Conservation (phyloP, 441 rosid genomes). For the Gossypium schwendimanii region DNA sequence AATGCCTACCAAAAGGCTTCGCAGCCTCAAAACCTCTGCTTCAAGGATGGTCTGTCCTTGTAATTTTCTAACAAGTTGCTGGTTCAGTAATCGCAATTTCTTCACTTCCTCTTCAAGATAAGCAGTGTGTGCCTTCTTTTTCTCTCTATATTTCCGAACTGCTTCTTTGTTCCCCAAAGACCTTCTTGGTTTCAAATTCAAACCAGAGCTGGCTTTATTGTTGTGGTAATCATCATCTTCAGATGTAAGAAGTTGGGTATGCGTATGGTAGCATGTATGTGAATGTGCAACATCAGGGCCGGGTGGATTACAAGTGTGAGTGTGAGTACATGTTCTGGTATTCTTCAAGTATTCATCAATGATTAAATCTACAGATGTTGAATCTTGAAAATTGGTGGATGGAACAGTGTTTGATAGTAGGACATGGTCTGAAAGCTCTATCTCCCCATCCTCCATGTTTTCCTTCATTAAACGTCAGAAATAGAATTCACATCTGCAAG, state of each 20-base stretch:
- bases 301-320: constrained; percentile 53
- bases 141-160: constrained; percentile 65
- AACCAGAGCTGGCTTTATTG: constrained; percentile 20
- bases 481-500: constrained; percentile 8
- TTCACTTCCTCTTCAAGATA: constrained; percentile 65
- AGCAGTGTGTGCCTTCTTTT: constrained; percentile 64
- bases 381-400: constrained; percentile 18
- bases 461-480: constrained; percentile 6
- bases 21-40: constrained; percentile 47
- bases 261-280: constrained; percentile 67
- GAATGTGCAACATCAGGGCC: constrained; percentile 53
- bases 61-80: constrained; percentile 41
- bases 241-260: constrained; percentile 23
- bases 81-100: constrained; percentile 38
- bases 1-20: constrained; percentile 38
- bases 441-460: constrained; percentile 37
- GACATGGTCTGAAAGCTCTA: constrained; percentile 30
- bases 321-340: constrained; percentile 41
- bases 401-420: constrained; percentile 17
- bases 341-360: constrained; percentile 33
- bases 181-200: constrained; percentile 30
- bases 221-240: constrained; percentile 32
- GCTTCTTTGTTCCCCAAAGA: constrained; percentile 65
- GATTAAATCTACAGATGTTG: constrained; percentile 24
- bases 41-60: constrained; percentile 45